Evolutionary conservation across 345 rosid genomes (phyloP).

Genomic region (Citrus glauca): DNA sequence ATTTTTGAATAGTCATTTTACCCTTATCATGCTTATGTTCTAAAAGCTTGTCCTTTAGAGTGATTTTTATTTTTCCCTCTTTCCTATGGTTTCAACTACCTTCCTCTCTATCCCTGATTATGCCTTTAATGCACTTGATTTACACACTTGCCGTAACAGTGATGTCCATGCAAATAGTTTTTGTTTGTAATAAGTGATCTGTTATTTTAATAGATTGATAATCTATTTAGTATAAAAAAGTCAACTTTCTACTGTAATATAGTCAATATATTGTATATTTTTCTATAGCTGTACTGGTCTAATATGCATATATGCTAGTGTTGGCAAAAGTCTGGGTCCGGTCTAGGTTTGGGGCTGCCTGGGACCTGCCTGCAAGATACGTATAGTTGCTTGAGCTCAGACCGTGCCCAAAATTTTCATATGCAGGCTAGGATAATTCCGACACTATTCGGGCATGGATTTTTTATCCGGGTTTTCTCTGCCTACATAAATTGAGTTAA

Average conservation of each 20-base stretch:
- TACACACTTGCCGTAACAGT: neutral
- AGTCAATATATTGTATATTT: neutral
- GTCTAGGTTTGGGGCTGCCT: too few relatives aligned
- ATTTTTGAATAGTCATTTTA: neutral
- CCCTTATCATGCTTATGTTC: neutral
- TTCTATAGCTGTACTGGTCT: neutral
- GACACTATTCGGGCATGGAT: too few relatives aligned
- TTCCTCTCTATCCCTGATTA: neutral
- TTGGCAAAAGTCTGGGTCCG: too few relatives aligned
- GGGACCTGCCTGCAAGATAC: too few relatives aligned
- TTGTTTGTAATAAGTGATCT: neutral
- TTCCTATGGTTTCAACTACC: neutral
- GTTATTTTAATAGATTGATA: neutral
- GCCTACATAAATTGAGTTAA: too few relatives aligned
- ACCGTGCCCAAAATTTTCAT: too few relatives aligned
- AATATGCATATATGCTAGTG: neutral
- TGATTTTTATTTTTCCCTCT: neutral
- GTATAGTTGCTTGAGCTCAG: accelerated
- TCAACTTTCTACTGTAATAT: neutral
- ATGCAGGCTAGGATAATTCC: accelerated
- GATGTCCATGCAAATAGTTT: neutral
- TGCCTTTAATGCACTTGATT: neutral
- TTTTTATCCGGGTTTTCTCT: too few relatives aligned
- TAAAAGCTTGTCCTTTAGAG: neutral
- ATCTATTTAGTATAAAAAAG: neutral